Conservation (phyloP, 139 green algal species). For the Ettlia oleoabundans region DNA sequence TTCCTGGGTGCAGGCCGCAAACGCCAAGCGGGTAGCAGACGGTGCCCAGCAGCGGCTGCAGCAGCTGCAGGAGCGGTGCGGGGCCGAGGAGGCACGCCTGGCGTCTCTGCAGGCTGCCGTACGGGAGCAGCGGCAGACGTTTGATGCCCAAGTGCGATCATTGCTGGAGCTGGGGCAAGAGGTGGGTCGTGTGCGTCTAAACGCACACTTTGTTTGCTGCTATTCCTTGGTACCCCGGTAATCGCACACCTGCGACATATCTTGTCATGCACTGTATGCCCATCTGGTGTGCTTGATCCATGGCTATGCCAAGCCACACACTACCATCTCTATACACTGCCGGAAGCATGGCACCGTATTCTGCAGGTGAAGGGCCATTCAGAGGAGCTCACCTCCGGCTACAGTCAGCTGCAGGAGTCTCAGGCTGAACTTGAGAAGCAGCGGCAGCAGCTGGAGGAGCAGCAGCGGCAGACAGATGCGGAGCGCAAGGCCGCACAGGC, state of each 20-base stretch:
- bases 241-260: too few species aligned
- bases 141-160: constrained; percentile 12
- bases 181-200: too few species aligned
- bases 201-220: too few species aligned
- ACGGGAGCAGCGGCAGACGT: constrained; percentile 9
- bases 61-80: constrained; percentile 22
- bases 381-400: not conserved
- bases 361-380: constrained; percentile 33
- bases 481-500: not conserved
- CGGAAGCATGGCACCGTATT: not conserved
- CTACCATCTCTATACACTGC: too few species aligned
- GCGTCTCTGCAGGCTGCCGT: constrained; percentile 13
- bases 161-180: constrained; percentile 19
- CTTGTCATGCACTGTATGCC: too few species aligned
- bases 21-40: not conserved
- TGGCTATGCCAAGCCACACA: too few species aligned
- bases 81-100: constrained; percentile 16
- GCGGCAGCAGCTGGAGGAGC: not conserved
- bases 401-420: not conserved
- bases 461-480: not conserved
- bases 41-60: not conserved
- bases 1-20: not conserved
- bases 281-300: too few species aligned
- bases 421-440: constrained; percentile 12
- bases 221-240: too few species aligned